A percentile compares a stretch with the other conserved stretches of the same genome.
These are phyloP conservation scores for Calendula officinalis DNA, from an alignment of 129 eudicot genomes.

Conservation along the genomic window DNA sequence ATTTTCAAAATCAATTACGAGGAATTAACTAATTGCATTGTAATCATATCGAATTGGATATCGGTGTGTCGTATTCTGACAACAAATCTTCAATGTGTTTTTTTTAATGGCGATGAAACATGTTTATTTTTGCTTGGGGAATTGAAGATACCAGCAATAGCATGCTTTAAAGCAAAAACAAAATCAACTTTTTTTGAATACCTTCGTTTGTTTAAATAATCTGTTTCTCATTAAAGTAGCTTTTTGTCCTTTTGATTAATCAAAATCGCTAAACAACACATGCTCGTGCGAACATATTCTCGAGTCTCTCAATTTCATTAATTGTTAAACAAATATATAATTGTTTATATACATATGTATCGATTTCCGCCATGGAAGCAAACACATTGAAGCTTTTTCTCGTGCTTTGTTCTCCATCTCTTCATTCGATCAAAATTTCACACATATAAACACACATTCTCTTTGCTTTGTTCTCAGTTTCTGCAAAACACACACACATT, in stretches of 20 bases:
- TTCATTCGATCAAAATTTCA: slow-evolving; percentile 13
- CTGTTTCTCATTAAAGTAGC: slow-evolving; percentile 38
- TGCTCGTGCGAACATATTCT: slow-evolving; percentile 44
- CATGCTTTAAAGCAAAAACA: slow-evolving; percentile 46
- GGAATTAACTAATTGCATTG: neutral
- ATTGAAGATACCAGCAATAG: slow-evolving; percentile 17
- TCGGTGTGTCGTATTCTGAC: slow-evolving; percentile 11
- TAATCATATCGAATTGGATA: neutral
- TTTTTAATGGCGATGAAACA: slow-evolving; percentile 2
- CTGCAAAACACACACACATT: slow-evolving; percentile 9
- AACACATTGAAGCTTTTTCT: slow-evolving; percentile 40
- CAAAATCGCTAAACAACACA: slow-evolving; percentile 45
- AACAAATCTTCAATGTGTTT: neutral
- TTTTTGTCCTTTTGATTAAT: slow-evolving; percentile 47
- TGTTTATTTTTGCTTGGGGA: slow-evolving; percentile 25
- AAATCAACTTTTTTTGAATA: slow-evolving; percentile 33
- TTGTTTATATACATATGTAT: slow-evolving; percentile 19
- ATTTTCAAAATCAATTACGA: neutral
- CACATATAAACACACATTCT: slow-evolving; percentile 31
- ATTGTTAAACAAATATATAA: neutral
- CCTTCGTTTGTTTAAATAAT: slow-evolving; percentile 12
- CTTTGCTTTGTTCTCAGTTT: slow-evolving; percentile 23
- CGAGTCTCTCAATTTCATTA: slow-evolving; percentile 20
- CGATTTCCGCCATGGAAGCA: slow-evolving; percentile 40
- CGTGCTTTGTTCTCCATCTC: slow-evolving; percentile 35